Base-by-base conservation (phyloP, 192 early-diverging fungal species). In the Coemansia erecta region DNA sequence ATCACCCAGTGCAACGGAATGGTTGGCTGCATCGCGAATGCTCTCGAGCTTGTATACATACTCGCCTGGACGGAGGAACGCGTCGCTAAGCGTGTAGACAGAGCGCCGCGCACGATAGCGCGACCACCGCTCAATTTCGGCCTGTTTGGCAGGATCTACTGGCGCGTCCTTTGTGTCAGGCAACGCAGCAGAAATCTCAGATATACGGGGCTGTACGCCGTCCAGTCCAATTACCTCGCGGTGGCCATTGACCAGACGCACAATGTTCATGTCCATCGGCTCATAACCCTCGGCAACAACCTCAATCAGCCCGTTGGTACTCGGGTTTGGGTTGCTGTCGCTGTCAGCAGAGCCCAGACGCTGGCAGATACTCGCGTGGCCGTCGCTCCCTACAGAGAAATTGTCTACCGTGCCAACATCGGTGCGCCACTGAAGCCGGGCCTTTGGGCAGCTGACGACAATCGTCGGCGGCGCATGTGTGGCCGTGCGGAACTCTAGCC, bases 301-400 rank as follows among this genome's bases (percentile, higher is more conserved):
- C 31, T 72, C 62, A 13, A 79, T 62, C 24, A 73, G 55, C 14
- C 75, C 71, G 22, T 37, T 39, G 24, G 24, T 28, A 9, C 28
- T 19, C 7, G 50, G 2, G 2, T 14, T 40, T 2, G 56, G 8
- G 18, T 17, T 23, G 8, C 23, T 28, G 14, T 19, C 31, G 6
- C 53, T 59, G 33, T 50, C 55, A 18, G 17, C 52, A 10, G 47
- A 50, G 10, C 45, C 62, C 1, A 53, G n/a, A 44, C 75, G 65
- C 56, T 78, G 70, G 59, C 75, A 78, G 19, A 78, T 72, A 21
- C 70, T 78, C 8, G 75, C 75, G 11, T 78, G 65, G 14, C 75
- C 75, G 54, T 62, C 59, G n/a, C 56, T 52, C 47, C 61, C 68
- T n/a, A 77, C 61, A 15, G 41, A 37, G 64, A 77, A 71, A 45